Evolutionary conservation across 768 basidiomycete genomes (phyloP), one percentile per base, ranked within the genome.

Genomic region (Serendipita sp.): DNA sequence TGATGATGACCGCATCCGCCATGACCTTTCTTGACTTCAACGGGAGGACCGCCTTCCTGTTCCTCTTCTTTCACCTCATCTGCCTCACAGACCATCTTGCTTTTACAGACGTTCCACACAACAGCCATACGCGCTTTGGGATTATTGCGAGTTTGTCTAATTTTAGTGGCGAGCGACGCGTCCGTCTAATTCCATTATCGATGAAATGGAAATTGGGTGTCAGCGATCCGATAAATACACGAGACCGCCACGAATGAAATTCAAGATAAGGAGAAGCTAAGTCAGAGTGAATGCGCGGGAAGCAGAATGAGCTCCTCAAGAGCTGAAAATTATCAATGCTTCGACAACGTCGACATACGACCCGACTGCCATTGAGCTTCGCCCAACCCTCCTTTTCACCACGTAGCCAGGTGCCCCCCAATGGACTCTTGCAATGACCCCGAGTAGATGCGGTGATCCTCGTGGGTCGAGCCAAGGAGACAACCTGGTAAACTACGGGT

Each of bases 321-420:
- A 60, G 56, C 56, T 10, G 36, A 30, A 32, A 28, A 36, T 23
- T 34, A n/a, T 36, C 28, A 32, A n/a, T 36, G 56, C 16, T 60
- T n/a, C 16, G 56, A 32, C 56, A 32, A 35, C 18, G 13, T n/a
- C 35, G 56, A 60, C 16, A 38, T 10, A 60, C 56, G 28, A 36
- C 28, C 30, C 18, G 16, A 36, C 23, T 64, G 45, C 45, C 44
- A 32, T 35, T 52, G 45, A 35, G 64, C 83, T 88, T 90, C 89
- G 88, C 88, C 91, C 89, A 84, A 88, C 88, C 88, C 89, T 88
- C 89, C 90, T 85, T 91, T 91, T 91, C 89, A 91, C 89, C 89
- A 77, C 88, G 79, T 84, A 80, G 77, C 86, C 82, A 79, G 85
- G 86, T 84, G 86, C 83, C 88, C 88, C 13, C 38, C 11, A 52